Base-by-base conservation (phyloP, 75 land plant genomes). In the Isoetes taiwanensis region DNA sequence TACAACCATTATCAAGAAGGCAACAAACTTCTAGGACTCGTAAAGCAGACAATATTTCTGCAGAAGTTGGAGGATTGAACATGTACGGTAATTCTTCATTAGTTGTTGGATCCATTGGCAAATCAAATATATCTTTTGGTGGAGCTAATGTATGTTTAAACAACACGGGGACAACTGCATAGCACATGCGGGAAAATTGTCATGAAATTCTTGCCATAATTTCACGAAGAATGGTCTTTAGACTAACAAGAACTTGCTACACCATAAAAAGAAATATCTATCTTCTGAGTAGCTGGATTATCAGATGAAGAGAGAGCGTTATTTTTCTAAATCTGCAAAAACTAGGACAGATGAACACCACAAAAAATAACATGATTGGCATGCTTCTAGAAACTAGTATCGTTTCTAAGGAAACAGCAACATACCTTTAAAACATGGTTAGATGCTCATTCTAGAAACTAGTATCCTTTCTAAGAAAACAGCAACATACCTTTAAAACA, bases 11-110 rank as follows among this genome's bases (percentile, higher is more conserved):
- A 61, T 83, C 78, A 16, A 90, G 76, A 54, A 90, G 72, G 67
- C 97, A 90, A 65, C 93, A 90, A 11, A 86, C 97, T 72, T 90
- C 97, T 35, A 90, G 55, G 41, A 90, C 87, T 20, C 87, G 71
- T 31, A 90, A 80, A 16, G 87, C 97, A 53, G 86, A 76, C 28
- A 79, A 76, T 30, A 83, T 76, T 64, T 90, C 97, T 53, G 59
- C 69, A 65, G 73, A 75, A 12, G 93, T 83, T 6, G 93, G 73
- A 33, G 93, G 82, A 58, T 83, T 90, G n/a, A 55, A 68, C 1
- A 90, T 68, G 57, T 64, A 74, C 50, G 69, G 52, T 5, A 77
- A 75, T 33, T 81, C 75, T 28, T 72, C 82, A 0, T 57, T 43
- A 43, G 69, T 81, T 32, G 76, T 58, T 29, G 73, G 68, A 66